Evolutionary conservation across 2,329 filamentous ascomycete genomes (phyloP).

Genomic region (Diaporthe australafricana): DNA sequence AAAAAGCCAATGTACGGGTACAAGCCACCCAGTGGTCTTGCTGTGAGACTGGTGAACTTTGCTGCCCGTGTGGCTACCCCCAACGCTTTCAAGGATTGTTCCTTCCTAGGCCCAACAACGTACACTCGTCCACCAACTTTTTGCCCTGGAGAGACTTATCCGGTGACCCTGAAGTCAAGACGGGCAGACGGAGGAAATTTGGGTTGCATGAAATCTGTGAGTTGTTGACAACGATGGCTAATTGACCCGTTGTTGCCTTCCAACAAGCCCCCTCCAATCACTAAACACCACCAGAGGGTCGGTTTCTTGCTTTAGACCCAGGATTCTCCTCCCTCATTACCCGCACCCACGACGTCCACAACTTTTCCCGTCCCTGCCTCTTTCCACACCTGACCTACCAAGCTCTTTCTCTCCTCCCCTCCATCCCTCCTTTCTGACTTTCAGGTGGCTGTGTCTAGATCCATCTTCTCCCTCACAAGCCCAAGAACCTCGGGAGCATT

Average conservation of each 20-base stretch:
- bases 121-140: constrained; percentile 26
- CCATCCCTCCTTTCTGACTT: constrained; percentile 26
- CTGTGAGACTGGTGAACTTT: constrained; percentile 28
- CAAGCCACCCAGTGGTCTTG: not conserved
- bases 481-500: not conserved
- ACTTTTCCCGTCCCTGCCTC: constrained; percentile 14
- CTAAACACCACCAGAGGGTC: constrained; percentile 15
- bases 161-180: constrained; percentile 21
- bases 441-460: constrained; percentile 19
- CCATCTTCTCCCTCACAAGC: not conserved
- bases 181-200: constrained; percentile 30
- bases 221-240: constrained; percentile 22
- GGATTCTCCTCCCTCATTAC: constrained; percentile 20
- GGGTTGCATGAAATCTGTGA: constrained; percentile 20
- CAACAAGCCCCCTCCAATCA: not conserved
- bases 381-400: not conserved
- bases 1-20: constrained; percentile 3
- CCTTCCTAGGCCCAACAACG: constrained; percentile 31
- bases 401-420: not conserved
- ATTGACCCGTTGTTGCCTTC: constrained; percentile 13
- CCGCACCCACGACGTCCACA: constrained; percentile 10
- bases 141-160: constrained; percentile 12
- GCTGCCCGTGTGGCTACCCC: constrained; percentile 24
- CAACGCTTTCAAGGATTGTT: constrained; percentile 30
- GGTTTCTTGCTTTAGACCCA: constrained; percentile 9